Conservation (phyloP, 768 basidiomycete genomes). For the Lentinula detonsa region DNA sequence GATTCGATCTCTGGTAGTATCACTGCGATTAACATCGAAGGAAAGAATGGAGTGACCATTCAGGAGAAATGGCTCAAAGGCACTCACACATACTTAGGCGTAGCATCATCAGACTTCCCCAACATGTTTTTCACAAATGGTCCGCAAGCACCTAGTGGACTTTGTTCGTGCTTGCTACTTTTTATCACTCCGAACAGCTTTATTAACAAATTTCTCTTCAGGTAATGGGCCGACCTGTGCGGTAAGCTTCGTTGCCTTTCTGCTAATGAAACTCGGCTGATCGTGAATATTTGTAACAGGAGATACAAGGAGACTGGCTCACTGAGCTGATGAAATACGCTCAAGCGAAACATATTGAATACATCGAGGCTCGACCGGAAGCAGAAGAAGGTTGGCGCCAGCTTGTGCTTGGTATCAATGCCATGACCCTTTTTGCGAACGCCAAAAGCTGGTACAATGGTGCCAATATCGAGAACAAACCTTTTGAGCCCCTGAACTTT, state of each 20-base stretch:
- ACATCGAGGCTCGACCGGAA: conserved; percentile 9
- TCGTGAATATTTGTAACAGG: conserved; percentile 3
- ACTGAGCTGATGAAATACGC: conserved; percentile 9
- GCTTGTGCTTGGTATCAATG: not conserved
- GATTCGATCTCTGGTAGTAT: conserved; percentile 14
- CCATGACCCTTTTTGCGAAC: not conserved
- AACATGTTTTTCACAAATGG: conserved; percentile 14
- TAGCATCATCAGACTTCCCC: conserved; percentile 10
- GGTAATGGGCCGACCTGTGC: conserved; percentile 10
- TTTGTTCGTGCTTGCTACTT: conserved; percentile 2
- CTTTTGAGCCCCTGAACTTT: conserved; percentile 8
- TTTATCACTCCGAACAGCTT: not conserved
- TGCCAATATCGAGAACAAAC: conserved; percentile 11
- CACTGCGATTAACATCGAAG: conserved; percentile 12
- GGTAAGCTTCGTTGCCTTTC: conserved; percentile 3
- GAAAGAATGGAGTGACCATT: conserved; percentile 12
- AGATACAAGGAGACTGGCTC: conserved; percentile 14
- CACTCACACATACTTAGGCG: conserved; percentile 11
- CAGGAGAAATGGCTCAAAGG: conserved; percentile 11
- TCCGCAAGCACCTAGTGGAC: conserved; percentile 11
- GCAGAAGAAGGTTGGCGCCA: conserved; percentile 11
- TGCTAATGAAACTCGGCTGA: not conserved
- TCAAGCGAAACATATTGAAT: conserved; percentile 7
- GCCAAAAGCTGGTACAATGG: conserved; percentile 12
- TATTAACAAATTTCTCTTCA: not conserved